phyloP scores from a whole-genome alignment of 2,329 filamentous ascomycete genomes.

The Monosporascus sp. region DNA sequence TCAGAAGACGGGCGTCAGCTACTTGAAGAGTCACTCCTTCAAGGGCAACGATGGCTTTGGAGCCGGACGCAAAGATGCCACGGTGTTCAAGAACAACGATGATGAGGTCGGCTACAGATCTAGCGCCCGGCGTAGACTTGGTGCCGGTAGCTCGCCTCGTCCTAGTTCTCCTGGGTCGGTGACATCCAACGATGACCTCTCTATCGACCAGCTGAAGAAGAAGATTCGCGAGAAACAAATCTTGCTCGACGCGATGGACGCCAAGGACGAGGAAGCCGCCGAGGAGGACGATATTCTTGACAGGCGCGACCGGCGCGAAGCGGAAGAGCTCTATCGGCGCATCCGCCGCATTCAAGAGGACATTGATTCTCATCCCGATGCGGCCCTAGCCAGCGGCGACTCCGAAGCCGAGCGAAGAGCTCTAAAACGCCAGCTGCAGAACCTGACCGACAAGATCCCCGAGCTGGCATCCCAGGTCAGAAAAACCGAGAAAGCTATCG shows the following conservation, averaged over 20 bases:
- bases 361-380: constrained; percentile 85
- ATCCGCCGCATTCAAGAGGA: constrained; percentile 91
- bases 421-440: constrained; percentile 84
- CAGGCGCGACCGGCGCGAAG: constrained; percentile 82
- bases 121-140: constrained; percentile 82
- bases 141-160: constrained; percentile 68
- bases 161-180: constrained; percentile 67
- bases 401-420: constrained; percentile 83
- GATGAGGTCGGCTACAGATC: constrained; percentile 90
- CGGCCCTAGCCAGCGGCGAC: constrained; percentile 63
- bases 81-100: constrained; percentile 94
- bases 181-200: constrained; percentile 72
- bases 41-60: constrained; percentile 54
- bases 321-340: constrained; percentile 88
- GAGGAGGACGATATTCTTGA: constrained; percentile 93
- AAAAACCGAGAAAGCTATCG: constrained; percentile 84
- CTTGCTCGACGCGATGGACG: constrained; percentile 91
- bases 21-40: constrained; percentile 94
- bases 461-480: constrained; percentile 89
- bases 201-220: constrained; percentile 83
- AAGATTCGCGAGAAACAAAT: constrained; percentile 92
- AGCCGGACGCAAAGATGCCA: constrained; percentile 80
- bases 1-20: constrained; percentile 96
- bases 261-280: constrained; percentile 80
- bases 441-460: constrained; percentile 81